phyloP scores from a whole-genome alignment of 73 alveolate species.

The Symbiodinium natans region DNA sequence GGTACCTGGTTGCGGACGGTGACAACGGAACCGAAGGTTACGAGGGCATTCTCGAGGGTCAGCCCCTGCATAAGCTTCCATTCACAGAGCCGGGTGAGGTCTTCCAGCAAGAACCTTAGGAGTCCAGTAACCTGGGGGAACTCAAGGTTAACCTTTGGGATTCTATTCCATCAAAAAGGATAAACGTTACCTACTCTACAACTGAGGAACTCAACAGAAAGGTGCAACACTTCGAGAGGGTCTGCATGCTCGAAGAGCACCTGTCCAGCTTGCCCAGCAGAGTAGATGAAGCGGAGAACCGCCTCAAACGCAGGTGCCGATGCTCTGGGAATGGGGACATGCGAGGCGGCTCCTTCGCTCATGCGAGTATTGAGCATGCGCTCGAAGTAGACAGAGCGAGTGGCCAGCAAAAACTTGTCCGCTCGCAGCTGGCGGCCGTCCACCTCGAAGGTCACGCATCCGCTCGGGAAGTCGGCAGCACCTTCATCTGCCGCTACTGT shows the following conservation, averaged over 20 bases:
- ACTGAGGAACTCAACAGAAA: conserved; percentile 66
- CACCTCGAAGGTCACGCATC: conserved; percentile 60
- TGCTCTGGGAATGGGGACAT: conserved; percentile 77
- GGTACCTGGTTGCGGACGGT: conserved; percentile 85
- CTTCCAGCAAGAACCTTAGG: too few species aligned
- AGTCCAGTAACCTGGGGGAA: too few species aligned
- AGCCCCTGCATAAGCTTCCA: conserved; percentile 93
- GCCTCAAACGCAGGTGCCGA: conserved; percentile 88
- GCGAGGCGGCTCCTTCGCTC: conserved; percentile 65
- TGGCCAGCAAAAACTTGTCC: conserved; percentile 37
- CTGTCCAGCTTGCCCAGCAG: conserved; percentile 92
- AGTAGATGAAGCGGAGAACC: conserved; percentile 67
- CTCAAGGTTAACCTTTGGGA: too few species aligned
- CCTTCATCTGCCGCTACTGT: not conserved
- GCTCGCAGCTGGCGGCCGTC: conserved; percentile 77
- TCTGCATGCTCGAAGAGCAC: conserved; percentile 48
- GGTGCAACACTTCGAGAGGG: conserved; percentile 58
- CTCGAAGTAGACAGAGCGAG: conserved; percentile 73
- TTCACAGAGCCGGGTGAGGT: conserved; percentile 56
- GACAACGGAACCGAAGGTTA: conserved; percentile 78
- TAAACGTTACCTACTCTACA: conserved; percentile 22
- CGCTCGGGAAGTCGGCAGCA: conserved; percentile 54
- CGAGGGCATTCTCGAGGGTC: conserved; percentile 66
- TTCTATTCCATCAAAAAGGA: not conserved
- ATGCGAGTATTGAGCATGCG: conserved; percentile 74